Conservation (phyloP, 1,284 basidiomycete species). For the Takashimella tepidaria region DNA sequence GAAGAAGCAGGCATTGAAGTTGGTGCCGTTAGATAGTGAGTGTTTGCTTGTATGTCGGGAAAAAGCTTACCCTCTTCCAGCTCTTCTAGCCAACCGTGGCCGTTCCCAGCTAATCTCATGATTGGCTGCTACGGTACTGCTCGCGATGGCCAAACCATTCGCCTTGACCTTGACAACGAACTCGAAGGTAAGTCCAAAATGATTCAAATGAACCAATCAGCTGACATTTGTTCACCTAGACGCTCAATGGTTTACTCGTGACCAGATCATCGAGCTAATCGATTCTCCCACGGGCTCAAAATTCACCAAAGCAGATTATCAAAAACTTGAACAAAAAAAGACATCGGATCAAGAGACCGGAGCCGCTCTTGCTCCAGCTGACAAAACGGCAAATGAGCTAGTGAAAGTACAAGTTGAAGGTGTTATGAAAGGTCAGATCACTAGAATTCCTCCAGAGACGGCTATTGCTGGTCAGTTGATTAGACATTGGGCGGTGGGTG, state of each 20-base stretch:
- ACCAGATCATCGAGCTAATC: conserved; percentile 60
- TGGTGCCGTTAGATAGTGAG: conserved; percentile 76
- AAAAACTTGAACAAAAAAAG: conserved; percentile 50
- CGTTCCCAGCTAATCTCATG: conserved; percentile 86
- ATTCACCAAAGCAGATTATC: conserved; percentile 58
- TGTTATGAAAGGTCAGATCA: conserved; percentile 50
- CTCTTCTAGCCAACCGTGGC: conserved; percentile 53
- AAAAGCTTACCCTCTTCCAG: conserved; percentile 17
- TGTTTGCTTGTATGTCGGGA: not conserved
- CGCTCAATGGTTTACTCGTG: conserved; percentile 79
- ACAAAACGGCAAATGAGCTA: conserved; percentile 30
- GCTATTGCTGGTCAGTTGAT: conserved; percentile 69
- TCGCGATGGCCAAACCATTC: conserved; percentile 66
- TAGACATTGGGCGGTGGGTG: conserved; percentile 59
- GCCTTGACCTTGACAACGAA: conserved; percentile 90
- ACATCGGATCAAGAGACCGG: conserved; percentile 25
- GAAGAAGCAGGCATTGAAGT: conserved; percentile 90
- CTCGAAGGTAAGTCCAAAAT: conserved; percentile 62
- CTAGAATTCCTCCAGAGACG: conserved; percentile 62
- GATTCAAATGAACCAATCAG: not conserved
- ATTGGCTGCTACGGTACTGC: conserved; percentile 72
- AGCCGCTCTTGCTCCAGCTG: conserved; percentile 38
- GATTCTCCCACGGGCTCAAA: conserved; percentile 55
- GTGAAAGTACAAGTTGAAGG: conserved; percentile 7
- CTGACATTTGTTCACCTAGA: conserved; percentile 52